Evolutionary conservation across 2,329 filamentous ascomycete genomes (phyloP).

Genomic region (Triangularia verruculosa): DNA sequence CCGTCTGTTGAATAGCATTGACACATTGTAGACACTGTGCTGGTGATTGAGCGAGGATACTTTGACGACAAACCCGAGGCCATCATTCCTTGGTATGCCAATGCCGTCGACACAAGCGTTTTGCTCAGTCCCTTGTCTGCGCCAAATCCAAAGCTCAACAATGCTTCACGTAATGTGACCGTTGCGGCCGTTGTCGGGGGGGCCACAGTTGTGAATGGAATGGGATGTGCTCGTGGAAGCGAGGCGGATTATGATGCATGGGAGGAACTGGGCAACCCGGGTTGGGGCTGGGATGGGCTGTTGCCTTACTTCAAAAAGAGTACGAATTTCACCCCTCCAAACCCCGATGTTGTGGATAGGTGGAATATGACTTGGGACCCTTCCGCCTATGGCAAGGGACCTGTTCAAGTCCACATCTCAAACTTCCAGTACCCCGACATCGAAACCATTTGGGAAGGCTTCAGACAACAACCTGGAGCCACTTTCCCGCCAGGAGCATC

Average conservation of each 20-base stretch:
- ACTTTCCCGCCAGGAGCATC: slow-evolving; percentile 6
- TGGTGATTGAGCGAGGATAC: slow-evolving; percentile 24
- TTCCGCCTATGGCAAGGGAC: slow-evolving; percentile 19
- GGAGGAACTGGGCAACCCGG: slow-evolving; percentile 40
- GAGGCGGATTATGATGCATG: slow-evolving; percentile 42
- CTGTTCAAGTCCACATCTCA: slow-evolving; percentile 20
- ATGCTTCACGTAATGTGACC: slow-evolving; percentile 19
- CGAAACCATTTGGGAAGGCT: slow-evolving; percentile 19
- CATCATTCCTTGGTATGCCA: slow-evolving; percentile 23
- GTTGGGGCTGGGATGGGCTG: slow-evolving; percentile 43
- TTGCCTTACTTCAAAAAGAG: slow-evolving; percentile 49
- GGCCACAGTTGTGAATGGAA: slow-evolving; percentile 41
- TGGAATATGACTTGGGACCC: slow-evolving; percentile 25
- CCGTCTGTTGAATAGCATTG: neutral
- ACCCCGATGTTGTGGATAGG: neutral
- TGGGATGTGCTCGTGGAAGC: slow-evolving; percentile 41
- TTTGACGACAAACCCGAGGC: slow-evolving; percentile 26
- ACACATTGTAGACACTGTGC: slow-evolving; percentile 17
- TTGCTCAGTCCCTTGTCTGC: slow-evolving; percentile 19
- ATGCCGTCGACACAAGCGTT: slow-evolving; percentile 20
- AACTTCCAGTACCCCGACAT: slow-evolving; percentile 25
- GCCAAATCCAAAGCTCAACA: slow-evolving; percentile 22
- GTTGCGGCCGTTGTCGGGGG: slow-evolving; percentile 37
- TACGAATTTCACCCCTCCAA: slow-evolving; percentile 22
- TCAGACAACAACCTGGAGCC: slow-evolving; percentile 13